Conservation (phyloP, 2,329 filamentous ascomycete species). For the Ophiocordyceps camponoti-floridani region DNA sequence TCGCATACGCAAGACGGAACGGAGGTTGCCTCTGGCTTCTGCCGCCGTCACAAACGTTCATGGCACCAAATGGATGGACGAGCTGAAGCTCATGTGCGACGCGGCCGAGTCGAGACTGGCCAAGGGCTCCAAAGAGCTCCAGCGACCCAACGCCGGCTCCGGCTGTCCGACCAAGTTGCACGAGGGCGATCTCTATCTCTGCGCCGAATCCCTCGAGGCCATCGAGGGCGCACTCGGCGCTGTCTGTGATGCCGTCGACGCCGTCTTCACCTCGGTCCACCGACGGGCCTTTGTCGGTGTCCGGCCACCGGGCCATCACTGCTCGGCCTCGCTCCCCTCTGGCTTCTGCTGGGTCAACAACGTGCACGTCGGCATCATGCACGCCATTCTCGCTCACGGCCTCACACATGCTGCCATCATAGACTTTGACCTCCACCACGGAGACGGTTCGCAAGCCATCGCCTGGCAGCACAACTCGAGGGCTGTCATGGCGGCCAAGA, state of each 20-base stretch:
- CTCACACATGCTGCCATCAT: constrained; percentile 88
- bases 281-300: constrained; percentile 80
- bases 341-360: constrained; percentile 99
- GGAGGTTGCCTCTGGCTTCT: constrained; percentile 53
- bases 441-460: constrained; percentile 89
- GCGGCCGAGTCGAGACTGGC: constrained; percentile 63
- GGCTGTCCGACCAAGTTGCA: constrained; percentile 45
- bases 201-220: constrained; percentile 66
- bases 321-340: constrained; percentile 73
- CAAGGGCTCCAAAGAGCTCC: constrained; percentile 58
- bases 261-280: constrained; percentile 51
- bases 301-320: constrained; percentile 88
- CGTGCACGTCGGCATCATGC: constrained; percentile 88
- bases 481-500: constrained; percentile 43
- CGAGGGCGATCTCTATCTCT: constrained; percentile 81
- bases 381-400: constrained; percentile 67
- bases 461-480: constrained; percentile 78
- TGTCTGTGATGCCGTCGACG: constrained; percentile 82
- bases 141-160: constrained; percentile 40
- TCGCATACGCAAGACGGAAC: constrained; percentile 63
- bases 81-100: constrained; percentile 71
- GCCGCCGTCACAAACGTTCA: constrained; percentile 79
- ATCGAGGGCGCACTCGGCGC: constrained; percentile 85
- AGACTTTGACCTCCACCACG: constrained; percentile 83
- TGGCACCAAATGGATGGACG: constrained; percentile 83